Percentiles rank a stretch among this genome's conserved stretches.
phyloP scores from a whole-genome alignment of 2,329 filamentous ascomycete genomes.

The Ceratocystis papillata region DNA sequence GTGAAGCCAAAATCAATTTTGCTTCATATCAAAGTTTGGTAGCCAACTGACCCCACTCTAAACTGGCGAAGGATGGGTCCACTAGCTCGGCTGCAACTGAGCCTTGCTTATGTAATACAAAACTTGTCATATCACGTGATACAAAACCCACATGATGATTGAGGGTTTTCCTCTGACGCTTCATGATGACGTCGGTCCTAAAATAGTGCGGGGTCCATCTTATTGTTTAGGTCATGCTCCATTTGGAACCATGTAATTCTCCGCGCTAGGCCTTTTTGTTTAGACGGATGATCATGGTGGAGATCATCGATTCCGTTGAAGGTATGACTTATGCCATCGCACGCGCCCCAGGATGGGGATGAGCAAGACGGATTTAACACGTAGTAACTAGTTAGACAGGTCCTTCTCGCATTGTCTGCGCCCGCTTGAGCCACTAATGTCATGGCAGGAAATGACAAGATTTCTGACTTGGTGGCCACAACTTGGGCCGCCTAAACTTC shows the following conservation, averaged over 20 bases:
- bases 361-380: too few relatives aligned
- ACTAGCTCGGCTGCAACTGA: background rate
- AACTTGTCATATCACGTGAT: background rate
- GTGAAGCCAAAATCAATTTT: constrained; percentile 17
- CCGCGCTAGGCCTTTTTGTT: background rate
- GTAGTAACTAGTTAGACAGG: background rate
- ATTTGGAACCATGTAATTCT: constrained; percentile 5
- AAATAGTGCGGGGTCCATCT: constrained; percentile 5
- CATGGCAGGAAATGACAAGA: constrained; percentile 5
- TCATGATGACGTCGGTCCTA: constrained; percentile 2
- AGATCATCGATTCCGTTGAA: background rate
- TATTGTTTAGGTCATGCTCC: background rate
- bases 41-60: constrained; percentile 11
- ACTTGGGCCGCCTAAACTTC: constrained; percentile 1
- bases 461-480: background rate
- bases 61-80: background rate
- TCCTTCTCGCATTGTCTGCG: background rate
- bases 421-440: background rate
- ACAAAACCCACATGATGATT: background rate
- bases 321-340: too few relatives aligned
- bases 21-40: constrained; percentile 18
- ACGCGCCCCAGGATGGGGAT: too few relatives aligned
- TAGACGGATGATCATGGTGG: constrained; percentile 3
- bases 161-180: background rate
- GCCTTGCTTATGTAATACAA: background rate